phyloP scores from a whole-genome alignment of 768 basidiomycete genomes.

The Tephrocybe sp. region DNA sequence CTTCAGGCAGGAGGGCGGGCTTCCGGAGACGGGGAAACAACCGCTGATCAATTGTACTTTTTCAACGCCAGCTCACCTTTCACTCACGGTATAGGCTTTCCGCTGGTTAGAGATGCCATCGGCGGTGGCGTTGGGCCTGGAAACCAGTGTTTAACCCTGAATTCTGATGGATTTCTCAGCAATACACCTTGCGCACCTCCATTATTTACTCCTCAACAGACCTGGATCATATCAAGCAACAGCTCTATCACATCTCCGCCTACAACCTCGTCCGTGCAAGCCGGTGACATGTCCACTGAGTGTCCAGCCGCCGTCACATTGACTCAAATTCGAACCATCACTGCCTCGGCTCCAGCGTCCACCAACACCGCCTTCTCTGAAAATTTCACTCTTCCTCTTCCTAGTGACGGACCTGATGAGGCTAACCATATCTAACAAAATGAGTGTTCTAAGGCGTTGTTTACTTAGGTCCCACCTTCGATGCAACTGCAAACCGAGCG shows the following conservation, averaged over 20 bases:
- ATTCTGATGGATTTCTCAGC: conserved; percentile 25
- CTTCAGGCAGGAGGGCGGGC: conserved; percentile 24
- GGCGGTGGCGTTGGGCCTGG: conserved; percentile 24
- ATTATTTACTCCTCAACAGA: conserved; percentile 25
- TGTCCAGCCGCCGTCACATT: neutral
- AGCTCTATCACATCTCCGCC: neutral
- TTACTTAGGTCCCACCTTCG: conserved; percentile 11
- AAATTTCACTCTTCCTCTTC: conserved; percentile 17
- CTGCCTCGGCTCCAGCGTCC: neutral
- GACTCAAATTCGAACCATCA: neutral
- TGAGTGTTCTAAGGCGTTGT: neutral
- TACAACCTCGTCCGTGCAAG: neutral
- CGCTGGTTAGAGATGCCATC: conserved; percentile 20
- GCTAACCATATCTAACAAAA: neutral
- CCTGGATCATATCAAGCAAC: conserved; percentile 21
- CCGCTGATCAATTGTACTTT: conserved; percentile 26
- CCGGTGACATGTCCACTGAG: neutral
- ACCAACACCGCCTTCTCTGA: conserved; percentile 7
- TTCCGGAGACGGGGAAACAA: conserved; percentile 27
- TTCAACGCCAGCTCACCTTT: conserved; percentile 22
- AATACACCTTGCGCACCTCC: conserved; percentile 27
- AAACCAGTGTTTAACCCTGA: conserved; percentile 24
- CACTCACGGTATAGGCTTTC: conserved; percentile 19
- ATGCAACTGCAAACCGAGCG: no score
- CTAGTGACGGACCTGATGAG: conserved; percentile 16